phyloP scores from a whole-genome alignment of 1,139 yeast species.

The Meyerozyma carpophila region DNA sequence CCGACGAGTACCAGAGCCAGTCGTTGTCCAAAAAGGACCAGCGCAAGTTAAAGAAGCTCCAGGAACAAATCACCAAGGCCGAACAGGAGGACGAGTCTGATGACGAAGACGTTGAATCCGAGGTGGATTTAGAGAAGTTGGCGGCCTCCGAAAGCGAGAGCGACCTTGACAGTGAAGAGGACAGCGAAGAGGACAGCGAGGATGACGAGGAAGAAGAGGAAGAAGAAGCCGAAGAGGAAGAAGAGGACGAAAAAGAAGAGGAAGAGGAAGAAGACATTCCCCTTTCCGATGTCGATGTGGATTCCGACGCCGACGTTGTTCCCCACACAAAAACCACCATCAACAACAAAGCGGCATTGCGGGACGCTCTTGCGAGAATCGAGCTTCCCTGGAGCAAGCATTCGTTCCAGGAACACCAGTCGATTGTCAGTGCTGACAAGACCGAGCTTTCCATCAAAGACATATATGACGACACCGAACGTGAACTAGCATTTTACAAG shows the following conservation, averaged over 20 bases:
- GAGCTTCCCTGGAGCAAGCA: conserved; percentile 66
- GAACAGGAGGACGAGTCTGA: conserved; percentile 18
- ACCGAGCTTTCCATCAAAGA: conserved; percentile 72
- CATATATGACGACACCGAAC: conserved; percentile 90
- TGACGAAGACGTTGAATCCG: conserved; percentile 26
- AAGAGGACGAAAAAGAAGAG: conserved; percentile 36
- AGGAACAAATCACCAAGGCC: conserved; percentile 11
- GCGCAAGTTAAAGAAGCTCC: conserved; percentile 54
- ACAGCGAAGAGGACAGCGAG: conserved; percentile 38
- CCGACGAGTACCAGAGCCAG: conserved; percentile 41
- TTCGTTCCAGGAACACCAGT: conserved; percentile 79
- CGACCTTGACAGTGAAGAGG: conserved; percentile 36
- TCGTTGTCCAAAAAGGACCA: conserved; percentile 58
- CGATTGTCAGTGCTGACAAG: conserved; percentile 55
- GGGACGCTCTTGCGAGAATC: conserved; percentile 62
- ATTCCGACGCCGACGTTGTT: conserved; percentile 81
- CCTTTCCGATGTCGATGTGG: conserved; percentile 73
- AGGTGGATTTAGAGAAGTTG: conserved; percentile 48
- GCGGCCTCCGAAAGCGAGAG: conserved; percentile 49
- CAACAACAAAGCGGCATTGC: conserved; percentile 66
- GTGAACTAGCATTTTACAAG: conserved; percentile 58
- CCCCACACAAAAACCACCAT: conserved; percentile 86
- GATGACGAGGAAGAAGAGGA: conserved; percentile 42
- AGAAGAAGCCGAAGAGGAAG: conserved; percentile 33
- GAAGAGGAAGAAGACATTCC: conserved; percentile 61